A percentile compares a stretch with the other conserved stretches of the same genome.
These are phyloP conservation scores for Penicillium alfredii DNA, from an alignment of 495 filamentous ascomycete species.

Conservation along the genomic window DNA sequence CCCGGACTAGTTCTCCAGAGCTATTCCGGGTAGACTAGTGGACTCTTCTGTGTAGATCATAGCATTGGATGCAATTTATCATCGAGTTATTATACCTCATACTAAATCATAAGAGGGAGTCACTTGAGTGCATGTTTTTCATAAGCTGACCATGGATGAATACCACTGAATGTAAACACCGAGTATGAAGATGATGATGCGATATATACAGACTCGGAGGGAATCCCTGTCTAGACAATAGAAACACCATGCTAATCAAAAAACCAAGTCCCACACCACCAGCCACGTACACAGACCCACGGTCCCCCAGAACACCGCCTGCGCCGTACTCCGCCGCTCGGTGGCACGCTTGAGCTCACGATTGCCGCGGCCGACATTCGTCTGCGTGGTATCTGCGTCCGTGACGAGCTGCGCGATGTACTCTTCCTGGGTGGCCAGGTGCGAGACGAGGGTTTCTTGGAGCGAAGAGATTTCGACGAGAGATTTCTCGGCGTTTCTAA, in stretches of 20 bases:
- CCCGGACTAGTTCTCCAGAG: too few species aligned
- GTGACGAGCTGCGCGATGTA: slow-evolving; percentile 83
- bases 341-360: slow-evolving; percentile 82
- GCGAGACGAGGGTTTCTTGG: slow-evolving; percentile 78
- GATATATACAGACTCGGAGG: too few species aligned
- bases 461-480: slow-evolving; percentile 89
- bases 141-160: too few species aligned
- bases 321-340: slow-evolving; percentile 74
- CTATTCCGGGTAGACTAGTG: too few species aligned
- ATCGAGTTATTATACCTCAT: too few species aligned
- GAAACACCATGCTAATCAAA: slow-evolving; percentile 49
- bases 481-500: slow-evolving; percentile 81
- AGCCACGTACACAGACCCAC: slow-evolving; percentile 74
- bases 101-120: too few species aligned
- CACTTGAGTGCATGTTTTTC: too few species aligned
- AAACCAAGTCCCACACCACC: slow-evolving; percentile 89
- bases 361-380: slow-evolving; percentile 86
- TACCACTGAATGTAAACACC: too few species aligned
- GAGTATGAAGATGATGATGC: too few species aligned
- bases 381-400: slow-evolving; percentile 71
- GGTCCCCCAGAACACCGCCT: slow-evolving; percentile 83
- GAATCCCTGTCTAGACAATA: too few species aligned
- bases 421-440: slow-evolving; percentile 76
- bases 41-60: too few species aligned
- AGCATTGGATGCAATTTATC: too few species aligned